Evolutionary conservation across 495 filamentous ascomycete species (phyloP), one percentile per base, ranked within the genome.

Genomic region (Penicillium turbatum): DNA sequence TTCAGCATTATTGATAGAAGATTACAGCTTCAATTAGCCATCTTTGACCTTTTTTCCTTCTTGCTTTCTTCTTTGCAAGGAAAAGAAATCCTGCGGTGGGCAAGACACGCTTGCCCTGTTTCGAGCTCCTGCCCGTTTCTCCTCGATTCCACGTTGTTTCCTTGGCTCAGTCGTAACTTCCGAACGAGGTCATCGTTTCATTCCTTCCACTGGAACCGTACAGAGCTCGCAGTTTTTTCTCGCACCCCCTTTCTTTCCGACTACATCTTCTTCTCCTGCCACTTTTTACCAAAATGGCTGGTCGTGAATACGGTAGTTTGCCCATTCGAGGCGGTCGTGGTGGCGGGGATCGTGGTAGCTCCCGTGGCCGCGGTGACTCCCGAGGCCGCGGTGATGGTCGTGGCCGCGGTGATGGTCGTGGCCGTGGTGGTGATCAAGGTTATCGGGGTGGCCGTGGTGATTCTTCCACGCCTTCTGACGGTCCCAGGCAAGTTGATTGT

Each of bases 201-300:
- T 27, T 16, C 15, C 9, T 16, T 29, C 26, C 1, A 4, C 21
- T 2, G 21, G 21, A 24, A 4, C n/a, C n/a, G 21, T 4, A 2
- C 21, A 24, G 21, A 24, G 21, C 21, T 24, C 21, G 4, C n/a
- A 4, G 5, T 15, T n/a, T 34, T 5, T 19, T 34, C 21, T 24
- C 17, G 27, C 24, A 30, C 35, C n/a, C 12, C 13, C 34, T 46
- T n/a, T 32, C 10, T 34, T 31, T 34, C 5, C 29, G 17, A 46
- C 1, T 34, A 32, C 43, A 21, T 11, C 6, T 5, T 45, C 24
- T 8, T 45, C 21, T 34, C 41, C 13, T 4, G 11, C 17, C 11
- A 17, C 6, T 30, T 24, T 46, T 46, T 30, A 30, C 2, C 1
- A 46, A 27, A 29, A 62, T 62, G 59, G 53, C 56, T 7, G 38